Percentiles rank a stretch among this genome's conserved stretches.
phyloP scores from a whole-genome alignment of 2,329 filamentous ascomycete genomes.

The Epichloe uncinata region DNA sequence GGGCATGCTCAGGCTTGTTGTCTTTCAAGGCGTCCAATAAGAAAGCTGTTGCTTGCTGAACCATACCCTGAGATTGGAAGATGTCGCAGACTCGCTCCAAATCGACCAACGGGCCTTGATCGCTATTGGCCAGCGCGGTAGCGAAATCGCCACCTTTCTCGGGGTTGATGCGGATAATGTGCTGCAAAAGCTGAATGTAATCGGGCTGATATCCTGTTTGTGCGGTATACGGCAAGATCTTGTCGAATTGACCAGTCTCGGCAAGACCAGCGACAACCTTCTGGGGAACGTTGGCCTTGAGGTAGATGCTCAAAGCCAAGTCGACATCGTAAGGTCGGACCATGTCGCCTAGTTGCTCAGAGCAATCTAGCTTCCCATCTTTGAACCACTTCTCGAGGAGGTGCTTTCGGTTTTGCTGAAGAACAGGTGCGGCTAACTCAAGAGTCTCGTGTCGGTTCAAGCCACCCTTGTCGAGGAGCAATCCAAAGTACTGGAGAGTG shows the following conservation, averaged over 20 bases:
- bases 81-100: constrained; percentile 93
- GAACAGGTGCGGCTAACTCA: constrained; percentile 82
- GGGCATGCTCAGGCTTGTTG: constrained; percentile 85
- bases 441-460: constrained; percentile 90
- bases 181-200: constrained; percentile 81
- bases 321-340: constrained; percentile 81
- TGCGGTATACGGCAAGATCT: constrained; percentile 84
- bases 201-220: constrained; percentile 87
- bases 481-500: constrained; percentile 94
- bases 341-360: constrained; percentile 90
- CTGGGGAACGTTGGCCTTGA: constrained; percentile 77
- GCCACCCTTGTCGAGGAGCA: constrained; percentile 87
- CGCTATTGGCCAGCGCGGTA: constrained; percentile 78
- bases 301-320: constrained; percentile 78
- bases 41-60: constrained; percentile 97
- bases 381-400: constrained; percentile 95
- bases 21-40: constrained; percentile 88
- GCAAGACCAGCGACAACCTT: constrained; percentile 94
- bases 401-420: constrained; percentile 89
- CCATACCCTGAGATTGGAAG: constrained; percentile 95
- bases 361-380: constrained; percentile 91
- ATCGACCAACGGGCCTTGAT: constrained; percentile 76
- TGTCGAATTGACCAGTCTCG: constrained; percentile 91
- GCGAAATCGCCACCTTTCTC: constrained; percentile 95
- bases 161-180: constrained; percentile 80